Base-by-base conservation (phyloP, 2,329 filamentous ascomycete species). In the Diaporthe nobilis region DNA sequence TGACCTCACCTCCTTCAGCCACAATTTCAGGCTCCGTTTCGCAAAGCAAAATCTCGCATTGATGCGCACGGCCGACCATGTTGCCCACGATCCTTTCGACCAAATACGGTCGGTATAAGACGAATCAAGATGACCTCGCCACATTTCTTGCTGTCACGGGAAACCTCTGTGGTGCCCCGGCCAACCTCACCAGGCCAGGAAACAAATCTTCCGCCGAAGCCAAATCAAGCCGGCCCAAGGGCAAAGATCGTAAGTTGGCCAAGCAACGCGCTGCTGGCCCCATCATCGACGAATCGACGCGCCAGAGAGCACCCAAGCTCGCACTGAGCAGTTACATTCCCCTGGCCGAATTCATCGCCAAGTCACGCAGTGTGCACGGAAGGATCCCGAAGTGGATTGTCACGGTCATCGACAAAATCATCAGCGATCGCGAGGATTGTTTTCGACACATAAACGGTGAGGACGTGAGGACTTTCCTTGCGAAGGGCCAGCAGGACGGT, bases 231-330 rank as follows among this genome's bases (percentile, higher is more conserved):
- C 53, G 57, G 2, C 57, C 34, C 25, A 72, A 72, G 71, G 71
- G 71, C 28, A 72, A 72, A 63, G 57, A 72, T 13, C 57, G 71
- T n/a, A 72, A 63, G 39, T 20, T 72, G n/a, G 71, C 71, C 57
- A 72, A 72, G 15, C 57, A 63, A 17, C 71, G 47, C 25, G 34
- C 42, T n/a, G 44, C 53, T 39, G 53, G 42, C 25, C 12, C 10
- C 37, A n/a, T 15, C 37, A 71, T 71, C 13, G 57, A 72, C 15
- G 44, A 60, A 15, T 42, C 44, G 31, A 53, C 31, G 57, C 71
- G 57, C 9, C 71, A 72, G 44, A 72, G 15, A 31, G 44, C 57
- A 6, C 71, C 71, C 31, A 53, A 34, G 57, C 71, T 72, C 10
- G 57, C 44, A 17, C 34, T 72, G 25, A n/a, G 51, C 44, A 72